These are phyloP conservation scores for Solanum virginianum DNA, from an alignment of 257 asterid genomes.

Conservation along the genomic window DNA sequence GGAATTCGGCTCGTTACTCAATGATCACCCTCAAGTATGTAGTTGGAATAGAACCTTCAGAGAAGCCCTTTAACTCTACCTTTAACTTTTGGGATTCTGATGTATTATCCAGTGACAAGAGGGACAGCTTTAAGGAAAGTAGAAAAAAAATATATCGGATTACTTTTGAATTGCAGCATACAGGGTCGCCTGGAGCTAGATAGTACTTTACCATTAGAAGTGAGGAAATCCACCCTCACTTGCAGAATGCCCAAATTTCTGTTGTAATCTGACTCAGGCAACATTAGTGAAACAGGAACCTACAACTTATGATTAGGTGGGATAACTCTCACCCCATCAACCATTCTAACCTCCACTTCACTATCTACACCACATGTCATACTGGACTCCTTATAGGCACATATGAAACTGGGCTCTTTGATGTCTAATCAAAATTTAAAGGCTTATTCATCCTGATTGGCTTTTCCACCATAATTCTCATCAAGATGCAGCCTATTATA, in stretches of 20 bases:
- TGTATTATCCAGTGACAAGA: slow-evolving; percentile 53
- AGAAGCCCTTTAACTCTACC: slow-evolving; percentile 38
- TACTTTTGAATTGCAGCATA: slow-evolving; percentile 66
- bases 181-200: slow-evolving; percentile 56
- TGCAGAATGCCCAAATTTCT: slow-evolving; percentile 84
- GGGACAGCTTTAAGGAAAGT: slow-evolving; percentile 65
- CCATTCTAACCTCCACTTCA: slow-evolving; percentile 18
- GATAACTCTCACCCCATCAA: slow-evolving; percentile 32
- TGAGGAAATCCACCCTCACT: slow-evolving; percentile 78
- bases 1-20: slow-evolving; percentile 72
- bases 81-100: slow-evolving; percentile 64
- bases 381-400: slow-evolving; percentile 41
- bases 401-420: slow-evolving; percentile 67
- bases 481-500: slow-evolving; percentile 49
- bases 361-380: slow-evolving; percentile 20
- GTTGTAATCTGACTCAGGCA: slow-evolving; percentile 86
- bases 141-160: slow-evolving; percentile 45
- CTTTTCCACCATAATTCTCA: slow-evolving; percentile 53
- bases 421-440: slow-evolving; percentile 81
- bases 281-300: slow-evolving; percentile 46
- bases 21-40: slow-evolving; percentile 52
- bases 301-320: slow-evolving; percentile 66
- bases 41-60: slow-evolving; percentile 54
- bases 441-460: slow-evolving; percentile 46
- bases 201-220: slow-evolving; percentile 38